These are phyloP conservation scores for Colletotrichum scovillei DNA, from an alignment of 2,329 filamentous ascomycete genomes.

Conservation along the genomic window DNA sequence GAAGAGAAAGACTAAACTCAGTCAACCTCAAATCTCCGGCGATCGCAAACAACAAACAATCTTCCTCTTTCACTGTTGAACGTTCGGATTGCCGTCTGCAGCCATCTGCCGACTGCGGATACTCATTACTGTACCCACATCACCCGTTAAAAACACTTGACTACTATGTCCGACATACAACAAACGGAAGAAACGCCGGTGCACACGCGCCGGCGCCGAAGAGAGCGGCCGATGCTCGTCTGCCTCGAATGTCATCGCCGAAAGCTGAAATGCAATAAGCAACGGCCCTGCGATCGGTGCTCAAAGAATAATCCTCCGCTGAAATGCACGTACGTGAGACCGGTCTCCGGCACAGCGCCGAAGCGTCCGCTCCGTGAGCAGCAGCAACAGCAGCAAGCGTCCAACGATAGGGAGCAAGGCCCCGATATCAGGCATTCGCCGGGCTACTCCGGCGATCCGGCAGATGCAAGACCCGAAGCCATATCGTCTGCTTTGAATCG, in stretches of 20 bases:
- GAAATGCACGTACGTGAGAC: background rate
- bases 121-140: background rate
- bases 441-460: background rate
- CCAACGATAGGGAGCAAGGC: background rate
- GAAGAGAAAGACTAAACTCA: background rate
- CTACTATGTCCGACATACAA: background rate
- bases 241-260: constrained; percentile 19
- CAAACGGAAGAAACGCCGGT: background rate
- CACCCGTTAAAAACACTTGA: background rate
- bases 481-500: background rate
- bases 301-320: background rate
- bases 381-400: background rate
- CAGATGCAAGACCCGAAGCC: background rate
- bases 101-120: background rate
- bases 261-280: constrained; percentile 15
- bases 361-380: background rate
- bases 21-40: background rate
- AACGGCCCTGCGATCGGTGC: background rate
- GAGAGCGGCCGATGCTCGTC: constrained; percentile 15
- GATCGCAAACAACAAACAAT: background rate
- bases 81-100: background rate
- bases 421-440: background rate
- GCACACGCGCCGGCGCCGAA: constrained; percentile 2
- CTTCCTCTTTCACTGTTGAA: background rate
- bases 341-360: too few species aligned